Evolutionary conservation across 2,329 filamentous ascomycete species (phyloP), one percentile per base, ranked within the genome.

Genomic region (Rutstroemia sydowiana): DNA sequence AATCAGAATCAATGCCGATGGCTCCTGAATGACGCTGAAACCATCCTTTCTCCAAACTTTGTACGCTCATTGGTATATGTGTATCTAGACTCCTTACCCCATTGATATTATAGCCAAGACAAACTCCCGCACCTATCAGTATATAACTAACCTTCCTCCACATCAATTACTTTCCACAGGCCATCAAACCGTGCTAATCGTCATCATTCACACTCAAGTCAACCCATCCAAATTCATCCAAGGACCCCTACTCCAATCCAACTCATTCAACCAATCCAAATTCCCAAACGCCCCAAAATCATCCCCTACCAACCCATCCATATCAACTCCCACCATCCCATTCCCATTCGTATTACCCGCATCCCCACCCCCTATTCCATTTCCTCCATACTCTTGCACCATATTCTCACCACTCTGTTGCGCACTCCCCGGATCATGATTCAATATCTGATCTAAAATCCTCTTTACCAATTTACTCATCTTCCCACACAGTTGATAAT

Each of bases 391-490:
- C 14, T 34, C 28, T 0, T n/a, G 5, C 5, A 16, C 30, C 39
- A 10, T 41, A 14, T 3, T 26, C 14, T 34, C 44, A 2, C 28
- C 30, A 9, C 41, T 36, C 5, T 42, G 26, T 14, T 41, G 42
- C 20, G 20, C 28, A 26, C 28, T 34, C 16, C 21, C 18, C 6
- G 21, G 40, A 30, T 28, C 23, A 26, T 28, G 13, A 28, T 52
- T 45, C 10, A 78, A 65, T 3, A 73, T 69, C 43, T 75, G 71
- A 34, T 77, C 74, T 9, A 78, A 65, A 1, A 77, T 75, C 13
- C 69, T 71, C 48, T 75, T 71, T 41, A 78, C 76, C n/a, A 76
- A 68, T 2, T 65, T 65, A 52, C 73, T 73, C 61, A 72, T 74
- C 18, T 72, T 66, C 16, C 61, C 64, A 57, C 74, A 77, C 5